Evolutionary conservation across 257 asterid species (phyloP).

Genomic region (Solanum ossicruentum): DNA sequence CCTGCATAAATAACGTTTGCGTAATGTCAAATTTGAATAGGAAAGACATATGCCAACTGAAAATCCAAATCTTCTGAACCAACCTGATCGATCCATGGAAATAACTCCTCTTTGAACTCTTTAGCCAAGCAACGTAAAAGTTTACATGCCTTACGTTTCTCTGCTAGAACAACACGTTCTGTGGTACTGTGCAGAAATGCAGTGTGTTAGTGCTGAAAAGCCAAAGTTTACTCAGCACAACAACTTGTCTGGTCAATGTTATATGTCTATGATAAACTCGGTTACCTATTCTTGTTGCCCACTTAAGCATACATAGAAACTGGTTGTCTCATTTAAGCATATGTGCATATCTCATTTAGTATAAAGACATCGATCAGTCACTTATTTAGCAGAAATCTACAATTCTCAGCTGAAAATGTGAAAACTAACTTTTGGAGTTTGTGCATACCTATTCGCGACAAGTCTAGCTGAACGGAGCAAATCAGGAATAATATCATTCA

Average conservation of each 20-base stretch:
- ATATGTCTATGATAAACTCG: no score
- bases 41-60: not conserved
- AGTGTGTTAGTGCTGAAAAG: not conserved
- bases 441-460: not conserved
- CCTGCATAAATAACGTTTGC: not conserved
- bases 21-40: not conserved
- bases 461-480: not conserved
- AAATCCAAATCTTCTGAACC: not conserved
- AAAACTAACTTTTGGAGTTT: not conserved
- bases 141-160: not conserved
- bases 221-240: not conserved
- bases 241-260: no score
- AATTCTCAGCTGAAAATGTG: not conserved
- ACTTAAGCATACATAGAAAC: not conserved
- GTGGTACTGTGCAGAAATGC: not conserved
- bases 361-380: no score
- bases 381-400: not conserved
- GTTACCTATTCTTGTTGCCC: not conserved
- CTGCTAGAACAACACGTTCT: not conserved
- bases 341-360: no score
- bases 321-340: no score
- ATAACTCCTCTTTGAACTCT: not conserved
- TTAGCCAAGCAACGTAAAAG: not conserved
- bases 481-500: not conserved
- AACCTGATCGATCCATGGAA: not conserved